Percentiles rank a stretch among this genome's conserved stretches.
phyloP scores from a whole-genome alignment of 2,329 filamentous ascomycete species.

The Ceratocystis diversiconidia region DNA sequence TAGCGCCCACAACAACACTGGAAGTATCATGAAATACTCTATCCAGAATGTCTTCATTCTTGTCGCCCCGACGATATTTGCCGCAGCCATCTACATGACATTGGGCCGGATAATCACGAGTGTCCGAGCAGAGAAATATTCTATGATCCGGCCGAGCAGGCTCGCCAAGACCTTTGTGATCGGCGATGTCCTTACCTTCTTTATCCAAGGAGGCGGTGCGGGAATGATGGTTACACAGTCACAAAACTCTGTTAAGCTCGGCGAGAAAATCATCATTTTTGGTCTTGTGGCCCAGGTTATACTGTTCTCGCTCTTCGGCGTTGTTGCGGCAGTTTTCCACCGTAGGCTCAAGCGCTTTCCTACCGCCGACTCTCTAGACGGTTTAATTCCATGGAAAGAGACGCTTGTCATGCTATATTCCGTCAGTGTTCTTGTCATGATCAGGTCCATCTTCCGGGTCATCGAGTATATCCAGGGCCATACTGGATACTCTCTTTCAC shows the following conservation, averaged over 20 bases:
- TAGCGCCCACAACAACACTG: slow-evolving; percentile 22
- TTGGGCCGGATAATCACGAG: slow-evolving; percentile 31
- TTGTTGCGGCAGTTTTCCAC: slow-evolving; percentile 33
- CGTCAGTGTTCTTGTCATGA: slow-evolving; percentile 29
- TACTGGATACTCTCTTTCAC: slow-evolving; percentile 28
- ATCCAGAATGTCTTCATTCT: slow-evolving; percentile 32
- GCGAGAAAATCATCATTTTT: slow-evolving; percentile 35
- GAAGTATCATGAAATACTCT: slow-evolving; percentile 27
- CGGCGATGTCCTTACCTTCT: slow-evolving; percentile 39
- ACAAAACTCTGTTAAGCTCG: slow-evolving; percentile 20
- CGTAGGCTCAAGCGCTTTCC: slow-evolving; percentile 19
- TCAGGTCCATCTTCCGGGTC: slow-evolving; percentile 33
- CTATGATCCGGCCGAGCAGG: slow-evolving; percentile 27
- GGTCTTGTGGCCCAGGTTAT: slow-evolving; percentile 41
- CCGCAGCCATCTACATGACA: slow-evolving; percentile 38
- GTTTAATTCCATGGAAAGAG: slow-evolving; percentile 22
- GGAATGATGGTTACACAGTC: slow-evolving; percentile 23
- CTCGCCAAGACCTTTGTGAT: slow-evolving; percentile 41
- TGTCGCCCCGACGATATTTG: slow-evolving; percentile 34
- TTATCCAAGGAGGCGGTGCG: slow-evolving; percentile 34
- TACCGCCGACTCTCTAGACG: slow-evolving; percentile 19
- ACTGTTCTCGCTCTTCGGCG: slow-evolving; percentile 39
- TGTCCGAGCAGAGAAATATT: slow-evolving; percentile 26
- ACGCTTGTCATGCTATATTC: slow-evolving; percentile 25
- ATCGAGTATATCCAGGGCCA: slow-evolving; percentile 34